Evolutionary conservation across 139 green algal species (phyloP).

Genomic region (Chlamydomonas sphaeroides): DNA sequence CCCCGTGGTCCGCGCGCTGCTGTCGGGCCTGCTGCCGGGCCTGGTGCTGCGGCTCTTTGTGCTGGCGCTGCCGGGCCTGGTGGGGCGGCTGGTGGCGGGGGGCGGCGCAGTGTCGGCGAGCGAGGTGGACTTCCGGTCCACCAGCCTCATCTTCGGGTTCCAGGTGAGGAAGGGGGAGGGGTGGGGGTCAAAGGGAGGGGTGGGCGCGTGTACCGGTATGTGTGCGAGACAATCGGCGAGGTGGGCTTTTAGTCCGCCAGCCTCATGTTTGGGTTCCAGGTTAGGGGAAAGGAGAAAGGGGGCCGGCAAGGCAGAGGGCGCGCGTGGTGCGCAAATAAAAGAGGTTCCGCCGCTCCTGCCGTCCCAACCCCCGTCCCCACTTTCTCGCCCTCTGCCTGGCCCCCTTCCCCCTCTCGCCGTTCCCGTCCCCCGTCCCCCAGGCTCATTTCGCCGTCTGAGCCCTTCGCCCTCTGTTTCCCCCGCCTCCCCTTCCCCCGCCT

Average conservation of each 20-base stretch:
- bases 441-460: neutral
- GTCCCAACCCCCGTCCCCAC: no score
- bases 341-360: no score
- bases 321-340: no score
- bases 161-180: constrained; percentile 18
- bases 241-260: constrained; percentile 22
- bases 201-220: no score
- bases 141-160: constrained; percentile 33
- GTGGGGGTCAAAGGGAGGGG: neutral
- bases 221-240: no score
- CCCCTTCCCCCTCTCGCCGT: no score
- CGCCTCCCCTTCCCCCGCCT: neutral
- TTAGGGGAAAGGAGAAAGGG: neutral
- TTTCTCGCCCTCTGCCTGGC: no score
- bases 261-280: constrained; percentile 44
- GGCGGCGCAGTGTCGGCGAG: neutral
- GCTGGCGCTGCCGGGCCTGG: constrained; percentile 5
- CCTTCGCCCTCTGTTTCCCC: neutral
- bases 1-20: constrained; percentile 48
- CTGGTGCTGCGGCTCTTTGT: constrained; percentile 37
- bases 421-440: no score
- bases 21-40: constrained; percentile 63
- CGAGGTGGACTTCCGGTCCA: constrained; percentile 25
- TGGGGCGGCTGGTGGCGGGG: constrained; percentile 10
- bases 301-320: neutral